Evolutionary conservation across 2,329 filamentous ascomycete species (phyloP).

Genomic region (Trichoderma pleuroti): DNA sequence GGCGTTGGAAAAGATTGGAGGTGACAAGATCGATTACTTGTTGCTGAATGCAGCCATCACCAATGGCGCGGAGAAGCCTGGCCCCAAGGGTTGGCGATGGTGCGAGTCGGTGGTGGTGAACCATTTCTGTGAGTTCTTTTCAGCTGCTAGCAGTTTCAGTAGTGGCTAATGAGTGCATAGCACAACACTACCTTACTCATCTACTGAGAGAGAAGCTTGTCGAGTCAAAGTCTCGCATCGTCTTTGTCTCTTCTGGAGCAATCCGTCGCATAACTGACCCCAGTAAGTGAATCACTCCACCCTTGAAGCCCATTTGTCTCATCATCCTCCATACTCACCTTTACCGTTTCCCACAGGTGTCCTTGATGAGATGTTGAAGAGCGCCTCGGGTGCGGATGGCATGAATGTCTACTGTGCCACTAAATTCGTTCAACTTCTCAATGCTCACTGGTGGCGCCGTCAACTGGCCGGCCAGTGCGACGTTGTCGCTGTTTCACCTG

Average conservation of each 20-base stretch:
- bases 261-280: constrained; percentile 40
- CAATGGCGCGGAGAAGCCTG: constrained; percentile 34
- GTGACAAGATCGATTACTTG: constrained; percentile 45
- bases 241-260: constrained; percentile 51
- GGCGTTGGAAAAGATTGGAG: constrained; percentile 40
- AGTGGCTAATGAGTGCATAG: constrained; percentile 29
- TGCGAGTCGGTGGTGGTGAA: constrained; percentile 50
- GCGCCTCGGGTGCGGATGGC: constrained; percentile 33
- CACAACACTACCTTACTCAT: constrained; percentile 53
- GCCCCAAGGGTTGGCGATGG: constrained; percentile 45
- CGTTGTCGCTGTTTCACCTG: constrained; percentile 53
- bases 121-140: constrained; percentile 42
- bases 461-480: constrained; percentile 42
- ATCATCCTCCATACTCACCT: neutral
- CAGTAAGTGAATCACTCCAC: constrained; percentile 26
- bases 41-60: constrained; percentile 48
- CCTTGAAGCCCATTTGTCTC: neutral
- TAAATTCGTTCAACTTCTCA: constrained; percentile 51
- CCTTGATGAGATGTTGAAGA: constrained; percentile 39
- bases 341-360: constrained; percentile 25
- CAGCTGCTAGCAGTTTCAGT: neutral
- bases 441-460: constrained; percentile 55
- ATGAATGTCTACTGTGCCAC: constrained; percentile 38
- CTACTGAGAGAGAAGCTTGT: constrained; percentile 47
- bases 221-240: constrained; percentile 44